These are phyloP conservation scores for Myxozyma neotropica DNA, from an alignment of 805 yeast genomes.

Conservation along the genomic window DNA sequence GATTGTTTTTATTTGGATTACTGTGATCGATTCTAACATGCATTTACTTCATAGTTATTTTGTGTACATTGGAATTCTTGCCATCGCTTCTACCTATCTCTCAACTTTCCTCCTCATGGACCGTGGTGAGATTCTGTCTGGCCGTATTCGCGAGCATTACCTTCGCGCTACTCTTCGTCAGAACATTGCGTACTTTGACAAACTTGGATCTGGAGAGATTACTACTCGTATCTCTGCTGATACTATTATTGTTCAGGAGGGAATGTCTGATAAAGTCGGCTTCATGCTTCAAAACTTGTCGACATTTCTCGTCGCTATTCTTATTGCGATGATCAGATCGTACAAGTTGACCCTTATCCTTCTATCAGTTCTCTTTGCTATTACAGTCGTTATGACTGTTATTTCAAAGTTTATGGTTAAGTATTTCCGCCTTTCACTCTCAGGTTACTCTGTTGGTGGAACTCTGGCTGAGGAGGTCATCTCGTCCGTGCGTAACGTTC, in stretches of 20 bases:
- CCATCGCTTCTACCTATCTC: slow-evolving; percentile 34
- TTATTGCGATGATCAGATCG: slow-evolving; percentile 44
- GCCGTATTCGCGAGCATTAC: slow-evolving; percentile 45
- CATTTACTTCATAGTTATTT: slow-evolving; percentile 37
- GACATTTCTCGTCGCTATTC: slow-evolving; percentile 46
- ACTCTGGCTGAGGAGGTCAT: slow-evolving; percentile 48
- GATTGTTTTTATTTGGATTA: background rate
- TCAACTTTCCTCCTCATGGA: slow-evolving; percentile 44
- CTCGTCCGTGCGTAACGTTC: slow-evolving; percentile 46
- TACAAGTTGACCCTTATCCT: slow-evolving; percentile 46
- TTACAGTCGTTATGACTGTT: slow-evolving; percentile 39
- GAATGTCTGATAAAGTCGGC: slow-evolving; percentile 48
- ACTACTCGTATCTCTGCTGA: slow-evolving; percentile 50
- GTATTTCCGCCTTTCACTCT: slow-evolving; percentile 16
- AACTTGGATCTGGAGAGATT: slow-evolving; percentile 48
- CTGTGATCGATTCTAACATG: background rate
- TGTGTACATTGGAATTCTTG: slow-evolving; percentile 47
- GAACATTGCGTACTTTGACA: slow-evolving; percentile 49
- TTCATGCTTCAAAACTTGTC: slow-evolving; percentile 44
- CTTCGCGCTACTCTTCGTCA: slow-evolving; percentile 45
- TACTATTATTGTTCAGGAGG: slow-evolving; percentile 47
- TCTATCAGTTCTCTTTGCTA: slow-evolving; percentile 42
- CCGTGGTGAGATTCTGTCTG: slow-evolving; percentile 48
- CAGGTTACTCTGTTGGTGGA: slow-evolving; percentile 34
- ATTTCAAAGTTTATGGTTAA: slow-evolving; percentile 40